These are phyloP conservation scores for Leccinum obscurum DNA, from an alignment of 768 basidiomycete genomes.

Conservation along the genomic window DNA sequence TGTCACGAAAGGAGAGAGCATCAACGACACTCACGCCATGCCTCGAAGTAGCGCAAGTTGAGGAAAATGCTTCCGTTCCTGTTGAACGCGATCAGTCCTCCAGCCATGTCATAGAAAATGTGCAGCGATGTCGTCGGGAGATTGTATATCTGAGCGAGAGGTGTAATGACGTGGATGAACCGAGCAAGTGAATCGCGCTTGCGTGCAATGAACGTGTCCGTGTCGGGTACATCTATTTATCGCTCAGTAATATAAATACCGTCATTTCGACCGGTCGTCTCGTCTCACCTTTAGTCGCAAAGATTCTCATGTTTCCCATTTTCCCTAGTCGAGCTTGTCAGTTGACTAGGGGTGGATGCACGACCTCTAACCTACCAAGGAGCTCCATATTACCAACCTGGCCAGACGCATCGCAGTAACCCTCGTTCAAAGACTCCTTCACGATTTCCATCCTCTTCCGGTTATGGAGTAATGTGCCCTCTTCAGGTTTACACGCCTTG, in stretches of 20 bases:
- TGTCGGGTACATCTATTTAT: constrained; percentile 55
- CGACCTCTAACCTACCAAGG: constrained; percentile 47
- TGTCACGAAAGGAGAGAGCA: neutral
- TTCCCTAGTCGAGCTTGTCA: constrained; percentile 41
- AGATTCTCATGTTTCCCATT: constrained; percentile 63
- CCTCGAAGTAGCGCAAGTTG: constrained; percentile 81
- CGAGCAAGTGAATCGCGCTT: constrained; percentile 64
- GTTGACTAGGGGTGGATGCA: neutral
- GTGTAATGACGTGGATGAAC: constrained; percentile 69
- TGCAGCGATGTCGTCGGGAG: constrained; percentile 75
- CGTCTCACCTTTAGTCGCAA: constrained; percentile 56
- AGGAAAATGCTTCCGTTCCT: constrained; percentile 84
- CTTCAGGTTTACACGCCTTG: constrained; percentile 70
- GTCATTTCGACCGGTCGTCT: neutral
- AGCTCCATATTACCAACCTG: constrained; percentile 56
- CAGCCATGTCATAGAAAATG: constrained; percentile 81
- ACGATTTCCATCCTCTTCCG: constrained; percentile 68
- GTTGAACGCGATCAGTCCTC: constrained; percentile 92
- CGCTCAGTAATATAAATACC: constrained; percentile 1
- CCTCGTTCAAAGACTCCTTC: constrained; percentile 74
- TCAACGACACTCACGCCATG: constrained; percentile 71
- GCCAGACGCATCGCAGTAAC: constrained; percentile 80
- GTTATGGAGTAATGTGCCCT: constrained; percentile 59
- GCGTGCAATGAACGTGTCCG: constrained; percentile 46
- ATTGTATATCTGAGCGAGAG: constrained; percentile 69